These are phyloP conservation scores for Catharanthus roseus DNA, from an alignment of 257 asterid species.

Conservation along the genomic window DNA sequence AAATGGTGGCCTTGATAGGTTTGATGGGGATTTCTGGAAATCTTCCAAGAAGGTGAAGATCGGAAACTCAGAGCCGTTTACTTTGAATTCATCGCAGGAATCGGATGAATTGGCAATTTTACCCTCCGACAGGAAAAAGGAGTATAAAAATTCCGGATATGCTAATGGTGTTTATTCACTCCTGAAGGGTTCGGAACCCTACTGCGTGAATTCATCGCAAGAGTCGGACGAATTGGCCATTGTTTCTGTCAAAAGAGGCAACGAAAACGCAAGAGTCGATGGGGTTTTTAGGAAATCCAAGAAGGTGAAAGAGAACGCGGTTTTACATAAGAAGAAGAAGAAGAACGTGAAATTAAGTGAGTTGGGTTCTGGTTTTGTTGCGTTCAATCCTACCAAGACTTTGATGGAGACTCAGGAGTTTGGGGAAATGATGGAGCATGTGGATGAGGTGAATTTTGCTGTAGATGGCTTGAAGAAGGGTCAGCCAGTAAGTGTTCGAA, in stretches of 20 bases:
- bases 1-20: conserved; percentile 33
- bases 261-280: conserved; percentile 20
- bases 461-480: conserved; percentile 88
- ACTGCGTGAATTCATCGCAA: conserved; percentile 40
- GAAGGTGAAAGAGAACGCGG: conserved; percentile 42
- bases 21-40: conserved; percentile 44
- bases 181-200: conserved; percentile 9
- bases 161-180: neutral
- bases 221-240: conserved; percentile 42
- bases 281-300: conserved; percentile 34
- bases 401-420: conserved; percentile 87
- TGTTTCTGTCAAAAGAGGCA: conserved; percentile 26
- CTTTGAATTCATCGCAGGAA: conserved; percentile 42
- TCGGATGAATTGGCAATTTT: conserved; percentile 34
- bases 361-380: conserved; percentile 20
- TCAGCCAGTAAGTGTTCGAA: conserved; percentile 57
- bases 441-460: conserved; percentile 86
- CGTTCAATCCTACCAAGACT: conserved; percentile 46
- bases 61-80: conserved; percentile 2
- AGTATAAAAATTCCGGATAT: neutral
- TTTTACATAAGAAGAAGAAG: conserved; percentile 44
- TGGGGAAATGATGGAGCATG: conserved; percentile 86
- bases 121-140: conserved; percentile 21
- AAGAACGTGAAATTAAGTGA: conserved; percentile 42
- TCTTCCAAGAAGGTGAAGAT: conserved; percentile 40